phyloP scores from a whole-genome alignment of 2,329 filamentous ascomycete species.

The Alternaria dauci region DNA sequence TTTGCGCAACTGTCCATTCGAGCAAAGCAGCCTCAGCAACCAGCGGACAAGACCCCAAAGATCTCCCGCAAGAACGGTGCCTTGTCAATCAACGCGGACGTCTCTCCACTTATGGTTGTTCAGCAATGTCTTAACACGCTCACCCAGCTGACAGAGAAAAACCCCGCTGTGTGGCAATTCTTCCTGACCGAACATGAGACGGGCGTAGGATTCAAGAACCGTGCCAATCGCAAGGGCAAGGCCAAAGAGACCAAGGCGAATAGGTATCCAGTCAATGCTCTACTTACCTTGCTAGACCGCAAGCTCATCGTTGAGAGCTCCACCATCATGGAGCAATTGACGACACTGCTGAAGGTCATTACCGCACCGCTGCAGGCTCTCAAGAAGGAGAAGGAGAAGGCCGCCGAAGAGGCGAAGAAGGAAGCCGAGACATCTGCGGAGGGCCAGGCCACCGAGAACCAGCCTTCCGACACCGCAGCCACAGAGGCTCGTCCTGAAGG shows the following conservation, averaged over 20 bases:
- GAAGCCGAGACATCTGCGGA: slow-evolving; percentile 25
- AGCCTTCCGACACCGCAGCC: slow-evolving; percentile 25
- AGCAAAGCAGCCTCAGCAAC: slow-evolving; percentile 75
- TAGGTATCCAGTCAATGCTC: slow-evolving; percentile 90
- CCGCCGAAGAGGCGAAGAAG: slow-evolving; percentile 57
- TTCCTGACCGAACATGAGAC: slow-evolving; percentile 96
- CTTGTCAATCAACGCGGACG: slow-evolving; percentile 75
- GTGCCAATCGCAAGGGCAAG: slow-evolving; percentile 83
- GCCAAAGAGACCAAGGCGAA: slow-evolving; percentile 82
- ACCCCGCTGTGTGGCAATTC: slow-evolving; percentile 85
- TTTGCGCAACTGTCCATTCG: slow-evolving; percentile 92
- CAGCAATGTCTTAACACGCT: slow-evolving; percentile 92
- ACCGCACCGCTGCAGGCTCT: slow-evolving; percentile 87
- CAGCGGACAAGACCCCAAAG: slow-evolving; percentile 80
- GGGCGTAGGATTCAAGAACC: slow-evolving; percentile 77
- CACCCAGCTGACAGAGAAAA: slow-evolving; percentile 82
- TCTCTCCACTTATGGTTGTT: slow-evolving; percentile 92
- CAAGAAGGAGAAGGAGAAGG: slow-evolving; percentile 80
- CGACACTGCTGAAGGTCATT: slow-evolving; percentile 84
- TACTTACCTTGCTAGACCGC: slow-evolving; percentile 88
- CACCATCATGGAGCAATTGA: slow-evolving; percentile 93
- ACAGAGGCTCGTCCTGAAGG: slow-evolving; percentile 15
- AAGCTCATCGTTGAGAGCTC: slow-evolving; percentile 96
- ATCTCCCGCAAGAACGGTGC: slow-evolving; percentile 77
- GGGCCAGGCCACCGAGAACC: slow-evolving; percentile 31